These are phyloP conservation scores for Acacia concinna DNA, from an alignment of 331 rosid species.

Conservation along the genomic window DNA sequence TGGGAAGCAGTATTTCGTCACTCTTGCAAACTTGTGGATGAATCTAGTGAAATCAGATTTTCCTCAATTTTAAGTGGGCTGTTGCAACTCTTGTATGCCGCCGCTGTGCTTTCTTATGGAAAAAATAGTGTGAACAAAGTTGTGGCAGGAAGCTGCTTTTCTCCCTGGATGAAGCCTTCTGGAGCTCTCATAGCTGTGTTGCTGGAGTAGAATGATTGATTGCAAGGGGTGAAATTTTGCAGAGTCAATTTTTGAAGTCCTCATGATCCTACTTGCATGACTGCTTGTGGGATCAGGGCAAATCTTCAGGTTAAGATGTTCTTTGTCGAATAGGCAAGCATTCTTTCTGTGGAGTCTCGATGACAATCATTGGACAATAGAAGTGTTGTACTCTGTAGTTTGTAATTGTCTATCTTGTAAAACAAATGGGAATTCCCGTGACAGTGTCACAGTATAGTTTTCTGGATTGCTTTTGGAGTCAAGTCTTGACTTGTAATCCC, in stretches of 20 bases:
- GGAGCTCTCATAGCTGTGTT: neutral
- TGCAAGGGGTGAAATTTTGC: neutral
- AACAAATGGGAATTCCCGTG: neutral
- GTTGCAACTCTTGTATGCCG: constrained; percentile 14
- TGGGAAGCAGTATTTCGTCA: constrained; percentile 60
- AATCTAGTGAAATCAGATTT: constrained; percentile 66
- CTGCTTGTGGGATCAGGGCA: constrained; percentile 7
- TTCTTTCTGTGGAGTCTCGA: constrained; percentile 28
- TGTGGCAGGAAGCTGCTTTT: neutral
- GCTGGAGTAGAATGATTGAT: neutral
- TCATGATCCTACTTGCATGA: neutral
- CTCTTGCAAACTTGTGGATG: constrained; percentile 79
- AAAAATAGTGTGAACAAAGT: neutral
- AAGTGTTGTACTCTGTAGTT: constrained; percentile 22
- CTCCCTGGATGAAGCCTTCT: constrained; percentile 22
- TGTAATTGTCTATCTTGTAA: neutral
- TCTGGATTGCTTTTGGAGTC: neutral
- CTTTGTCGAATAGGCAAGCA: neutral
- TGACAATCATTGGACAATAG: constrained; percentile 17
- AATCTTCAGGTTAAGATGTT: neutral
- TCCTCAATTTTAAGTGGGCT: constrained; percentile 44
- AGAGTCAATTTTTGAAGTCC: neutral
- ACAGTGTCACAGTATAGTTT: neutral
- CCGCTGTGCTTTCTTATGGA: neutral
- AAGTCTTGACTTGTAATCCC: neutral